Base-by-base conservation (phyloP, 495 filamentous ascomycete species). In the Darksidea phi region DNA sequence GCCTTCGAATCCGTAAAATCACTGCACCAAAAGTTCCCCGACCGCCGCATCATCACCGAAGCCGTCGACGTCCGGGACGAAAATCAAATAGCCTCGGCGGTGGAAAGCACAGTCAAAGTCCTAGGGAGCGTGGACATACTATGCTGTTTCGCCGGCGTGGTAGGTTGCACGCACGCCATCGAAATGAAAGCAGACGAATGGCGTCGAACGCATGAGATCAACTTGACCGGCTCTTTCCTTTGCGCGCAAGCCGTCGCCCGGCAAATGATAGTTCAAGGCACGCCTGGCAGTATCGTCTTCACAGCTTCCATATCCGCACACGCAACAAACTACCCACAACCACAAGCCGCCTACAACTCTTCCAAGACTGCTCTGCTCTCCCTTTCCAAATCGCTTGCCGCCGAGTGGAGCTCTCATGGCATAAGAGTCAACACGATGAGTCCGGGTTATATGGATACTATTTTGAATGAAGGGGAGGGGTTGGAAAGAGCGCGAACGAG, bases 361-460 rank as follows among this genome's bases (percentile, higher is more conserved):
- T 83, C 79, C 64, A 91, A 90, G 64, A 79, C 85, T 0, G 86
- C 80, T 0, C 69, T 90, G 10, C 63, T 86, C 26, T 75, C 79
- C 50, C 71, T 90, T 61, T 81, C 78, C 24, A 80, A 78, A 50
- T 82, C 74, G 28, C 72, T 91, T 23, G 87, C 86, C 6, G 85
- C 79, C 0, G 88, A 90, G 67, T 89, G 86, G 83, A 79, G 80
- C 7, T 67, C 74, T 0, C 75, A 81, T 63, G 82, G 83, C 1
- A 89, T 92, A 50, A 72, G 86, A 15, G 84, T 87, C 2, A 92
- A 91, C 60, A 82, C 77, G 24, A 77, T 92, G 13, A 82, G 77
- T 23, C 88, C 89, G 0, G 88, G 88, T 4, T 91, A 91, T 67
- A 91, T 90, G 86, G 84, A 90, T 67, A 92, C 88, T 0, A 81